Evolutionary conservation across 306 rosid genomes (phyloP), one percentile per base, ranked within the genome.

Genomic region (Vigna trinervia): DNA sequence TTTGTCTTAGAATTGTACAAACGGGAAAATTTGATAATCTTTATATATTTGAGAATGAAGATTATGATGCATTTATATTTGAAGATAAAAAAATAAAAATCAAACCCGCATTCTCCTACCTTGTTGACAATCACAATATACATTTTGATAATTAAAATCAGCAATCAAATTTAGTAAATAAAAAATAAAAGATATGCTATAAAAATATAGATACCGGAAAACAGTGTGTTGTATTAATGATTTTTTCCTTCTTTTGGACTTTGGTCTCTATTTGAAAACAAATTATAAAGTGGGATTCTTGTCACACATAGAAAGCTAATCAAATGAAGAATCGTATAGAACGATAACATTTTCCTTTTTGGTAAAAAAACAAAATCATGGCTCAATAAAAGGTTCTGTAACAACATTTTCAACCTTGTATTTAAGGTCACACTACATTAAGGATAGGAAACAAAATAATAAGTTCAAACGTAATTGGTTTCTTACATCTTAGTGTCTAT

Each of bases 271-370:
- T 51, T 71, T 36, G 36, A 23, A 71, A 50, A 79, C 59, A 80
- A 30, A 28, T 43, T 54, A 17, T 22, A 54, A 62, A 32, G 4
- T 52, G 5, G 8, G 5, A 57, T 32, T 20, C 22, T 77, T 17
- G n/a, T 4, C 46, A n/a, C 3, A 50, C 14, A 4, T 1, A 47
- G 19, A 60, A 60, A 59, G 32, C 13, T 60, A 60, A 60, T 6
- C 30, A 60, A 30, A n/a, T 69, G 14, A 19, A 51, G 73, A 71
- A 34, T 52, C 74, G 73, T 79, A 51, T 12, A n/a, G 6, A 50
- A 62, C 39, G 45, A 78, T 58, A 23, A 13, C 45, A 39, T 28
- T 72, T 57, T 28, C 68, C 32, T 50, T 60, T 32, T 68, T 8
- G 1, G 71, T 32, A 11, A 12, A 71, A 26, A 36, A 36, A 32